phyloP scores from a whole-genome alignment of 2,329 filamentous ascomycete genomes.

The Claviceps pusilla region DNA sequence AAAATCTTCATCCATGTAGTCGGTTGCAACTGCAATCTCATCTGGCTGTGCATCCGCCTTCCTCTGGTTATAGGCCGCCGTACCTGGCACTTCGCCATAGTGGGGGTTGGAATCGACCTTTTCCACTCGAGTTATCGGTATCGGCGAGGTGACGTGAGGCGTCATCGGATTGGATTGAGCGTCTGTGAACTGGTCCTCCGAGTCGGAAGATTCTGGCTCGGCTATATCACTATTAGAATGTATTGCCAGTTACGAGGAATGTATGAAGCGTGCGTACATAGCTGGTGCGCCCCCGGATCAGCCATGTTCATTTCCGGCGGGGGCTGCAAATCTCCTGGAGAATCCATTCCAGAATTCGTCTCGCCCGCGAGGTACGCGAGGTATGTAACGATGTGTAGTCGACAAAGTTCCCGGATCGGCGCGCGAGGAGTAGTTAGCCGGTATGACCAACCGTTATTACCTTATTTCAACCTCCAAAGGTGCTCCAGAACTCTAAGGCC shows the following conservation, averaged over 20 bases:
- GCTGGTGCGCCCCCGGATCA: constrained; percentile 45
- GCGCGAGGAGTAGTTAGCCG: no score
- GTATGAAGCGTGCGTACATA: constrained; percentile 26
- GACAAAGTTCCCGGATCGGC: background rate
- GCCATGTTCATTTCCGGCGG: constrained; percentile 20
- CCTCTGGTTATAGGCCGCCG: constrained; percentile 39
- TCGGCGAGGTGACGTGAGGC: constrained; percentile 31
- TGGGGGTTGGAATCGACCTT: constrained; percentile 36
- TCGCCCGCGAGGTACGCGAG: background rate
- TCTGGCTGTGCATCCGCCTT: constrained; percentile 44
- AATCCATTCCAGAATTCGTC: constrained; percentile 13
- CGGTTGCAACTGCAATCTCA: constrained; percentile 36
- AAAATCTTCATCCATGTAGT: constrained; percentile 13
- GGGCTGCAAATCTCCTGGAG: constrained; percentile 17
- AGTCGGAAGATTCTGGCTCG: constrained; percentile 39
- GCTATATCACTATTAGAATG: constrained; percentile 16
- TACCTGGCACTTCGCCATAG: constrained; percentile 48
- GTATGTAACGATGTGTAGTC: background rate
- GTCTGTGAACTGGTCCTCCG: constrained; percentile 56
- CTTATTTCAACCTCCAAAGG: background rate
- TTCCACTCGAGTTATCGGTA: constrained; percentile 44
- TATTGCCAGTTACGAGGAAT: background rate
- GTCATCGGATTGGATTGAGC: constrained; percentile 39
- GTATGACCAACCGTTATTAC: background rate
- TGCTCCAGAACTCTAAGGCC: background rate